Conservation (phyloP, 1,284 basidiomycete species). For the Heterobasidion annosum region DNA sequence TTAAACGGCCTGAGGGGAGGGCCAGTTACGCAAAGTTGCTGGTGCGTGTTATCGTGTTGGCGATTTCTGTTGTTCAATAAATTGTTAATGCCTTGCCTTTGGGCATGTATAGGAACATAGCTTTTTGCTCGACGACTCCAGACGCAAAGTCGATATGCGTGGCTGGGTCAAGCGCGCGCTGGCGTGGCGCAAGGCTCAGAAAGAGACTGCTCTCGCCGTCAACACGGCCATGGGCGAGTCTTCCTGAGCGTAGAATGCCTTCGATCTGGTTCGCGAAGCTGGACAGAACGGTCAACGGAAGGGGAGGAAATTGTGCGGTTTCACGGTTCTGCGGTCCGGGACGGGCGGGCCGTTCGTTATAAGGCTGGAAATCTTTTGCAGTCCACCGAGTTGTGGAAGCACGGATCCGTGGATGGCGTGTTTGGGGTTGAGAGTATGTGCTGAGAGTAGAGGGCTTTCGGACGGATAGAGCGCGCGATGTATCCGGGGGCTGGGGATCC, state of each 20-base stretch:
- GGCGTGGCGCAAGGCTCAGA: slow-evolving; percentile 25
- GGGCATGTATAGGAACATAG: slow-evolving; percentile 45
- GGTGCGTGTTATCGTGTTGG: slow-evolving; percentile 26
- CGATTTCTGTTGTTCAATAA: background rate
- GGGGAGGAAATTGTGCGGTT: background rate
- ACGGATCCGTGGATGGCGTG: background rate
- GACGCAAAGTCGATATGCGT: slow-evolving; percentile 70
- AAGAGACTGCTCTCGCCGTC: background rate
- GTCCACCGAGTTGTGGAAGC: background rate
- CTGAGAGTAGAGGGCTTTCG: background rate
- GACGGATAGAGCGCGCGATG: background rate
- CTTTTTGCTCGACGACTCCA: slow-evolving; percentile 50
- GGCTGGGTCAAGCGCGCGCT: slow-evolving; percentile 71
- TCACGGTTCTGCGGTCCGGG: background rate
- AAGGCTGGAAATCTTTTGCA: background rate
- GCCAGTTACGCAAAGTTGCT: slow-evolving; percentile 84
- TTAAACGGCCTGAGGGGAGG: slow-evolving; percentile 70
- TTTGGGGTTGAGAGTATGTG: background rate
- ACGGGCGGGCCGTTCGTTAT: background rate
- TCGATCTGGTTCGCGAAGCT: background rate
- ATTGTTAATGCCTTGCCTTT: slow-evolving; percentile 2
- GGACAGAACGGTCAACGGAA: background rate
- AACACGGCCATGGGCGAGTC: background rate
- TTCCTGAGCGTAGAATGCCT: background rate
- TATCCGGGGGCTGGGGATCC: background rate